These are phyloP conservation scores for Arachis monticola DNA, from an alignment of 331 rosid genomes.

Conservation along the genomic window DNA sequence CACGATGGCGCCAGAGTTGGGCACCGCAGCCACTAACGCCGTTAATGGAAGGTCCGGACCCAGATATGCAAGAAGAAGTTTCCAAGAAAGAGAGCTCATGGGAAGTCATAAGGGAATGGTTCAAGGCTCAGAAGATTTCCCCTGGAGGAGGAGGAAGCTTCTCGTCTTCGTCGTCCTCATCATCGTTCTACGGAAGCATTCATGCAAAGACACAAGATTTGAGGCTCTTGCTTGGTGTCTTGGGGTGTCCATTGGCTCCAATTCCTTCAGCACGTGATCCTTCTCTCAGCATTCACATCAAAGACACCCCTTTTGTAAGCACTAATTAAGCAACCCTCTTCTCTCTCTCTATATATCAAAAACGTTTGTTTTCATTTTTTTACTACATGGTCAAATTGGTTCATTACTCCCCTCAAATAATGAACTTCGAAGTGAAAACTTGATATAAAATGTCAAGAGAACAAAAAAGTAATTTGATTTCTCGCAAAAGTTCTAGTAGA, in stretches of 20 bases:
- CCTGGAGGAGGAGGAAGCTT: constrained; percentile 43
- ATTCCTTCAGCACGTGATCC: constrained; percentile 67
- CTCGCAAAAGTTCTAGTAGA: too few relatives aligned
- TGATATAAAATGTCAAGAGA: too few relatives aligned
- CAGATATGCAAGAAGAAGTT: constrained; percentile 85
- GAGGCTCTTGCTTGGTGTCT: constrained; percentile 87
- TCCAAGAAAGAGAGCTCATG: constrained; percentile 87
- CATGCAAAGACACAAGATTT: constrained; percentile 80
- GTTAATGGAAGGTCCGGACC: constrained; percentile 93
- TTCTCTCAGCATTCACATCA: constrained; percentile 51
- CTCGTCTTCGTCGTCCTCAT: constrained; percentile 40
- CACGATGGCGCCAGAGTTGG: constrained; percentile 78
- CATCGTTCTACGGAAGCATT: constrained; percentile 56
- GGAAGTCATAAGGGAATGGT: constrained; percentile 96
- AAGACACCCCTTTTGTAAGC: constrained; percentile 80
- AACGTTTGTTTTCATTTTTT: too few relatives aligned
- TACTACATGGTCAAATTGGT: neutral
- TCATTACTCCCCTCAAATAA: too few relatives aligned
- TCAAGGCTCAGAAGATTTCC: constrained; percentile 61
- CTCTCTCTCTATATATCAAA: neutral
- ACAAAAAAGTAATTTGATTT: too few relatives aligned
- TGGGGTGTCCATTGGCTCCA: constrained; percentile 95
- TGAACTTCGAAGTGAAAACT: neutral
- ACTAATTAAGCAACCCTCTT: neutral
- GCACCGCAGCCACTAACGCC: constrained; percentile 90